These are phyloP conservation scores for Paxillus involutus DNA, from an alignment of 768 basidiomycete genomes.

Conservation along the genomic window DNA sequence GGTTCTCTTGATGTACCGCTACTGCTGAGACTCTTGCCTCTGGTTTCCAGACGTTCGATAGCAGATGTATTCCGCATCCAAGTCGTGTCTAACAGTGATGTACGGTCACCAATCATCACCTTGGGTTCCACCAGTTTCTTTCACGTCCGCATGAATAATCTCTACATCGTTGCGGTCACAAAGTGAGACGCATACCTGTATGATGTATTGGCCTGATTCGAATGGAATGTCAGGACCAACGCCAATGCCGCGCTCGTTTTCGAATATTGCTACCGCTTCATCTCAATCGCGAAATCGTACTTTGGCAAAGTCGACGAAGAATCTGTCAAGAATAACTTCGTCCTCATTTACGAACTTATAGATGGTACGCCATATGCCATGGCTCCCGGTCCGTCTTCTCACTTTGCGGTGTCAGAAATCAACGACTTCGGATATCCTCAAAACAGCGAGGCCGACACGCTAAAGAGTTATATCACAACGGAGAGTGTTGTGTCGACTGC, in stretches of 20 bases:
- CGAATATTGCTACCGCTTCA: slow-evolving; percentile 97
- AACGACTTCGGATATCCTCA: slow-evolving; percentile 99
- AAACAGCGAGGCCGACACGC: slow-evolving; percentile 96
- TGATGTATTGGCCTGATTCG: background rate
- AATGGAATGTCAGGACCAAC: slow-evolving; percentile 65
- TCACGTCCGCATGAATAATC: slow-evolving; percentile 92
- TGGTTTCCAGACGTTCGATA: slow-evolving; percentile 74
- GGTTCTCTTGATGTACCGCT: background rate
- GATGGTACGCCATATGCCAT: slow-evolving; percentile 61
- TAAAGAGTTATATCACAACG: slow-evolving; percentile 97
- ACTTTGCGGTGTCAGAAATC: slow-evolving; percentile 62
- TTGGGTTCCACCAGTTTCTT: slow-evolving; percentile 99
- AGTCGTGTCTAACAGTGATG: slow-evolving; percentile 96
- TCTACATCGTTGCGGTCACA: slow-evolving; percentile 94
- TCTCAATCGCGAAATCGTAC: slow-evolving; percentile 91
- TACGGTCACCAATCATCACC: slow-evolving; percentile 95
- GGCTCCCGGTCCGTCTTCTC: slow-evolving; percentile 3
- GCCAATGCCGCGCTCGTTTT: slow-evolving; percentile 97
- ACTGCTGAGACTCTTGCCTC: slow-evolving; percentile 4
- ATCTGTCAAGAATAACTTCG: slow-evolving; percentile 98
- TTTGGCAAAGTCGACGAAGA: slow-evolving; percentile 99
- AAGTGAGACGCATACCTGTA: slow-evolving; percentile 57
- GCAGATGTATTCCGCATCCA: slow-evolving; percentile 99
- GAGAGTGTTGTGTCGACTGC: slow-evolving; percentile 89
- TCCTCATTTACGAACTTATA: slow-evolving; percentile 95